Percentiles rank a stretch among this genome's conserved stretches.
phyloP scores from a whole-genome alignment of 352 stramenopile species.

The Phytophthora pistaciae region DNA sequence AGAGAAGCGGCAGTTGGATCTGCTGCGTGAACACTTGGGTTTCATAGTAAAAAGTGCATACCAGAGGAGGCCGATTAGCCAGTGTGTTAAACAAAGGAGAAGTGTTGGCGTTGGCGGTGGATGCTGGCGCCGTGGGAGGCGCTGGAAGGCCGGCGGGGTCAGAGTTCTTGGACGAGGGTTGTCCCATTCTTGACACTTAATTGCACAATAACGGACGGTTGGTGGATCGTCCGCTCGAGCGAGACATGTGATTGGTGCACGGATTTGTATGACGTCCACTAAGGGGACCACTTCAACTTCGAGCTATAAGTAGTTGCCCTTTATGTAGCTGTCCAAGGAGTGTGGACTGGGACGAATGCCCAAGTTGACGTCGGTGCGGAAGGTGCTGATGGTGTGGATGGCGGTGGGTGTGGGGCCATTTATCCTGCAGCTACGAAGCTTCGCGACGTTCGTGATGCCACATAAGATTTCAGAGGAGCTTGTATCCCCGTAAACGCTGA shows the following conservation, averaged over 20 bases:
- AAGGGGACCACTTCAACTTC: neutral
- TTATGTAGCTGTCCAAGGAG: neutral
- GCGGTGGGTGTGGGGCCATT: constrained; percentile 21
- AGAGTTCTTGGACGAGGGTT: constrained; percentile 25
- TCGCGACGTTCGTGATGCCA: constrained; percentile 25
- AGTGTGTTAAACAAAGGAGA: constrained; percentile 35
- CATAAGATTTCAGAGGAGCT: constrained; percentile 35
- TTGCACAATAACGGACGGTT: constrained; percentile 7
- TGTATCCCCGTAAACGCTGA: constrained; percentile 1
- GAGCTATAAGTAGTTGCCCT: neutral
- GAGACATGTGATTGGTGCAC: constrained; percentile 22
- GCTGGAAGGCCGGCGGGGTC: neutral
- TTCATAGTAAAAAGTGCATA: constrained; percentile 83
- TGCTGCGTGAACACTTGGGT: constrained; percentile 49
- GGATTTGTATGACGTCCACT: neutral
- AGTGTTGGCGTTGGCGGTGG: neutral
- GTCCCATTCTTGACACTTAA: constrained; percentile 29
- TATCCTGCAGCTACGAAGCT: constrained; percentile 37
- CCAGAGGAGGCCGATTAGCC: constrained; percentile 52
- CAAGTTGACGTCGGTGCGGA: constrained; percentile 1
- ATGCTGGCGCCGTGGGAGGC: neutral
- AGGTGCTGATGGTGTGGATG: constrained; percentile 23
- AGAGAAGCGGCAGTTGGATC: constrained; percentile 76
- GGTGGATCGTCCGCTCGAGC: constrained; percentile 16
- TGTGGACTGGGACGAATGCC: neutral